Percentiles rank a stretch among this genome's conserved stretches.
Evolutionary conservation across 148 eudicot genomes (phyloP).

Genomic region (Chenopodium quinoa): DNA sequence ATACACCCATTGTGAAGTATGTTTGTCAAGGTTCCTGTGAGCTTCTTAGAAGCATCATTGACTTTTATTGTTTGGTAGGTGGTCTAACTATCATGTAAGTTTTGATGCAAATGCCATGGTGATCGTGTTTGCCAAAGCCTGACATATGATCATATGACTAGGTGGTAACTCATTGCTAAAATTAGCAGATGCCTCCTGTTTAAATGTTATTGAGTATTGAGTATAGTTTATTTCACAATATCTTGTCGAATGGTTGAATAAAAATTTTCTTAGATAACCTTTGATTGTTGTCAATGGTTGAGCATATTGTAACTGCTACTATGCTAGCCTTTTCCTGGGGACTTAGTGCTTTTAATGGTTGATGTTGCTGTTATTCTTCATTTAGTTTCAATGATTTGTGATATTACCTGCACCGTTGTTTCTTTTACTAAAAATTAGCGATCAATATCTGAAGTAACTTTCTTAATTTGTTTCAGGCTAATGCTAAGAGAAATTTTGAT

Average conservation of each 20-base stretch:
- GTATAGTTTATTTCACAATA: background rate
- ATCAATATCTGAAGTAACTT: conserved; percentile 15
- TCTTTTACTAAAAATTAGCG: background rate
- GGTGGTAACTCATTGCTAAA: background rate
- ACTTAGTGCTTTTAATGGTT: background rate
- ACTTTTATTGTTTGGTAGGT: background rate
- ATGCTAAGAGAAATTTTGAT: conserved; percentile 63
- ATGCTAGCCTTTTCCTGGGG: background rate
- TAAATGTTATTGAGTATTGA: background rate
- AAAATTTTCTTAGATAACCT: background rate
- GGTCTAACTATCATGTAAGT: background rate
- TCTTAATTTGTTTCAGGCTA: conserved; percentile 56
- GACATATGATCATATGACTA: background rate
- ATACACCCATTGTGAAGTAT: background rate
- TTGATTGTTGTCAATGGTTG: background rate
- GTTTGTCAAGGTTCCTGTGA: background rate
- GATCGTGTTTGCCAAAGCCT: background rate
- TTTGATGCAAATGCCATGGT: background rate
- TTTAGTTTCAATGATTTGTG: background rate
- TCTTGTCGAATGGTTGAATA: background rate
- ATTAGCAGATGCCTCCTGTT: background rate
- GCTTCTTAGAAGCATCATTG: background rate
- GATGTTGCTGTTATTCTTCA: background rate
- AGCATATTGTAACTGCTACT: too few species aligned
- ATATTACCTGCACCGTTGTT: background rate